Conservation (phyloP, 2,329 filamentous ascomycete genomes). For the Cladophialophora carrionii region DNA sequence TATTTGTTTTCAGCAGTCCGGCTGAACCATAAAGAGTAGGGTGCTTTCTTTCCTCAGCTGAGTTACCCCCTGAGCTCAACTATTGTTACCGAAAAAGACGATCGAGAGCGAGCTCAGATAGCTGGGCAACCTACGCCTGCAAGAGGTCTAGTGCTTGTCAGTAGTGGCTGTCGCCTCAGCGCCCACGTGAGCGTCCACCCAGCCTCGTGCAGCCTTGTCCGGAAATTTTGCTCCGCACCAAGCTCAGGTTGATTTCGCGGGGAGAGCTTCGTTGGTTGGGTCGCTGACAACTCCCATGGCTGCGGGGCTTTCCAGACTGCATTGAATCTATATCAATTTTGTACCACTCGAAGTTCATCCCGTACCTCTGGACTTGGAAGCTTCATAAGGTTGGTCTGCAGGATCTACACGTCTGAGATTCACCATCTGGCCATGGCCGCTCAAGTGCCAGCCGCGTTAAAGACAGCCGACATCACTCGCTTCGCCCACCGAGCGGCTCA, state of each 20-base stretch:
- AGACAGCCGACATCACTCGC: slow-evolving; percentile 77
- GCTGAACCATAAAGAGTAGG: no score
- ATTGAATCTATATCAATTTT: not conserved
- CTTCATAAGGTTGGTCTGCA: not conserved
- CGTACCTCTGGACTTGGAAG: not conserved
- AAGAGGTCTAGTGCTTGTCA: not conserved
- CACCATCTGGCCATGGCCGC: slow-evolving; percentile 64
- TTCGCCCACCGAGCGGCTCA: slow-evolving; percentile 84
- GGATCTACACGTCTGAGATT: not conserved
- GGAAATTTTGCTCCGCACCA: slow-evolving; percentile 1
- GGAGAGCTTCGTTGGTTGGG: not conserved
- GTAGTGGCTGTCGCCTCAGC: not conserved
- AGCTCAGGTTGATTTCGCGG: not conserved
- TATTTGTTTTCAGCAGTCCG: no score
- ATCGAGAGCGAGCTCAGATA: no score
- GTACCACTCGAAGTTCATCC: not conserved
- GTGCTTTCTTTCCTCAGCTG: no score
- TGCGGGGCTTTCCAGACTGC: not conserved
- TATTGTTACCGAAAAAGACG: no score
- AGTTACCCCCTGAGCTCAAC: no score
- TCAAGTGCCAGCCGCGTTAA: slow-evolving; percentile 71
- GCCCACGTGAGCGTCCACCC: no score
- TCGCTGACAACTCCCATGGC: not conserved
- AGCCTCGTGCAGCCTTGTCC: slow-evolving; percentile 1
- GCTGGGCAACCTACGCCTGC: not conserved